Conservation (phyloP, 805 yeast genomes). For the Brettanomyces naardenensis region DNA sequence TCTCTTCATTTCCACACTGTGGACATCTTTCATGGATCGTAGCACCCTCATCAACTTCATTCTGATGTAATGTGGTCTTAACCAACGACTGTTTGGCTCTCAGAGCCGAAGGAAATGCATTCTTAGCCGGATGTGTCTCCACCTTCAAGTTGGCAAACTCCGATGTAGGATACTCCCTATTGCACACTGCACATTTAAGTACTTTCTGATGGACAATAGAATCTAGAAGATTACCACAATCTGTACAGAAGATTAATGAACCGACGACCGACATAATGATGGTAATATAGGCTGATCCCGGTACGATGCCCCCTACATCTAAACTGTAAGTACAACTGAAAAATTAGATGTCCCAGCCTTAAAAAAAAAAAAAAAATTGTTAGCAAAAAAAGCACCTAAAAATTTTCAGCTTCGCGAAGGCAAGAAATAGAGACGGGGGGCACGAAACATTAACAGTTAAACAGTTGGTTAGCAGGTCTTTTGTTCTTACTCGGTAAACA, state of each 20-base stretch:
- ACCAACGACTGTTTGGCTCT: conserved; percentile 82
- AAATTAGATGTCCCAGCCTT: neutral
- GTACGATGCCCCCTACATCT: neutral
- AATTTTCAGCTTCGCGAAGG: no score
- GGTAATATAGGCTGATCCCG: neutral
- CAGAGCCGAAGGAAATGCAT: conserved; percentile 87
- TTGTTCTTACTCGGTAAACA: no score
- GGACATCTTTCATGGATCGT: conserved; percentile 97
- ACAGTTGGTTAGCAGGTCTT: no score
- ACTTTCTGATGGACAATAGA: conserved; percentile 39
- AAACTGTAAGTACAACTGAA: neutral
- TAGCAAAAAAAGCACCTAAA: conserved; percentile 2
- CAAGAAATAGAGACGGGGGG: no score
- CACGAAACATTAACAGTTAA: no score
- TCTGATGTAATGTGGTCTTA: conserved; percentile 68
- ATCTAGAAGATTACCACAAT: conserved; percentile 87
- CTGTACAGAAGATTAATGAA: conserved; percentile 84
- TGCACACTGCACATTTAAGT: conserved; percentile 27
- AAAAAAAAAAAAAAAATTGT: conserved; percentile 5
- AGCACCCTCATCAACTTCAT: conserved; percentile 90
- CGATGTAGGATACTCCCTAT: conserved; percentile 31
- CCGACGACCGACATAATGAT: conserved; percentile 88
- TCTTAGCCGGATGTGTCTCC: conserved; percentile 78
- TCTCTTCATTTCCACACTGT: conserved; percentile 96
- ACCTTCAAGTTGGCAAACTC: conserved; percentile 76